These are phyloP conservation scores for Cyberlindnera americana DNA, from an alignment of 805 yeast genomes.

Conservation along the genomic window DNA sequence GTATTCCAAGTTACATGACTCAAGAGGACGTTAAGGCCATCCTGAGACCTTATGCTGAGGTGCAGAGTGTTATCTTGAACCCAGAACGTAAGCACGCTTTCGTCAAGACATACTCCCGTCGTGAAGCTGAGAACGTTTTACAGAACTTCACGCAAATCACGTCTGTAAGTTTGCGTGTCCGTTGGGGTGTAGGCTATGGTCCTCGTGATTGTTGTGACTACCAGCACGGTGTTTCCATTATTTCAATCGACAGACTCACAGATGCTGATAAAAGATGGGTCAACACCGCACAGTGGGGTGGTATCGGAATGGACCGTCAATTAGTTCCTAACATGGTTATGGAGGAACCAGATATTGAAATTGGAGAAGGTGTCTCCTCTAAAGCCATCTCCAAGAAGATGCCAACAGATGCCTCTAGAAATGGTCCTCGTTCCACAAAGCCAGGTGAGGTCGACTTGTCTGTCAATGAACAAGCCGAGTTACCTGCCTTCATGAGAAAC, in stretches of 20 bases:
- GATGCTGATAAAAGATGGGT: slow-evolving; percentile 95
- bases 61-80: slow-evolving; percentile 85
- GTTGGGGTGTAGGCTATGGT: slow-evolving; percentile 99
- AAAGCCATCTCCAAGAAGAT: slow-evolving; percentile 87
- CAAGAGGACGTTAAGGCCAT: slow-evolving; percentile 67
- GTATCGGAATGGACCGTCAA: slow-evolving; percentile 80
- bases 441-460: slow-evolving; percentile 47
- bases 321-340: slow-evolving; percentile 70
- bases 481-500: slow-evolving; percentile 31
- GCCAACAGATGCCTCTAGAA: slow-evolving; percentile 86
- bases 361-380: slow-evolving; percentile 90
- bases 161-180: slow-evolving; percentile 60
- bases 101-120: slow-evolving; percentile 87
- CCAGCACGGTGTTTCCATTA: slow-evolving; percentile 82
- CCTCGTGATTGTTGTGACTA: slow-evolving; percentile 98
- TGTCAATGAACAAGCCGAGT: slow-evolving; percentile 22
- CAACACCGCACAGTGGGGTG: slow-evolving; percentile 91
- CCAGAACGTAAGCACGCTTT: slow-evolving; percentile 93
- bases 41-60: slow-evolving; percentile 83
- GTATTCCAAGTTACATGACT: slow-evolving; percentile 80
- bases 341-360: slow-evolving; percentile 97
- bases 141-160: slow-evolving; percentile 64
- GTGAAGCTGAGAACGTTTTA: slow-evolving; percentile 84
- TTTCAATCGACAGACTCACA: slow-evolving; percentile 83
- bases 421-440: slow-evolving; percentile 78